Percentiles rank a stretch among this genome's conserved stretches.
Conservation (phyloP, 352 stramenopile species). For the Pythium oligandrum region DNA sequence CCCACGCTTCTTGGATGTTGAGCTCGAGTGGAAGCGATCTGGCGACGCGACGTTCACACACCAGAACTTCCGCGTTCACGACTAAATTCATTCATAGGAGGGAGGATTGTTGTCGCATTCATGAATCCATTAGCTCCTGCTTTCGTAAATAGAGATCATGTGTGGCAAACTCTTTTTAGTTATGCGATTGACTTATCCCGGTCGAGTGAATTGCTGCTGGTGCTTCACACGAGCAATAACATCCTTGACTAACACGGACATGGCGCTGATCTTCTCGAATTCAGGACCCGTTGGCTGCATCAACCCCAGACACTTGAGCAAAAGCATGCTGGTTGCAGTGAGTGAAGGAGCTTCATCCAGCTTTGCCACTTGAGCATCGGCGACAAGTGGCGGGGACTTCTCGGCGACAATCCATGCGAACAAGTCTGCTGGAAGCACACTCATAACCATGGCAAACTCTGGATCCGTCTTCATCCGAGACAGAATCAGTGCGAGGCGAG, state of each 20-base stretch:
- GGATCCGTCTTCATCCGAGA: conserved; percentile 70
- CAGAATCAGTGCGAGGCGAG: conserved; percentile 67
- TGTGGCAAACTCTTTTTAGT: too few species aligned
- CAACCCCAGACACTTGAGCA: conserved; percentile 58
- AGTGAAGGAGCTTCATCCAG: conserved; percentile 70
- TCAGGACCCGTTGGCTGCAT: conserved; percentile 42
- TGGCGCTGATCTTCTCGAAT: conserved; percentile 65
- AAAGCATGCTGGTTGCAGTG: conserved; percentile 64
- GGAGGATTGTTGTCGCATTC: too few species aligned
- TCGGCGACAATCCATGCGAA: conserved; percentile 71
- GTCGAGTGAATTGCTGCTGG: conserved; percentile 14
- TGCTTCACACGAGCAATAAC: conserved; percentile 69
- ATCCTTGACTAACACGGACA: conserved; percentile 82
- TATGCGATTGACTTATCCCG: too few species aligned
- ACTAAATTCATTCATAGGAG: conserved; percentile 17
- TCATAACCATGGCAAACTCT: conserved; percentile 79
- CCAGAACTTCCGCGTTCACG: conserved; percentile 79
- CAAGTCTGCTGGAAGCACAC: conserved; percentile 69
- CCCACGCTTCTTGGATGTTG: conserved; percentile 91
- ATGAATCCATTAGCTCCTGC: too few species aligned
- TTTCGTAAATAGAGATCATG: too few species aligned
- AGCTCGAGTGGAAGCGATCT: conserved; percentile 70
- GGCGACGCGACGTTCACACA: conserved; percentile 32
- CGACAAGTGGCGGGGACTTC: conserved; percentile 40
- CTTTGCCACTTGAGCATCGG: conserved; percentile 56